Percentiles rank a stretch among this genome's conserved stretches.
phyloP scores from a whole-genome alignment of 331 rosid species.

The Quercus phellos region DNA sequence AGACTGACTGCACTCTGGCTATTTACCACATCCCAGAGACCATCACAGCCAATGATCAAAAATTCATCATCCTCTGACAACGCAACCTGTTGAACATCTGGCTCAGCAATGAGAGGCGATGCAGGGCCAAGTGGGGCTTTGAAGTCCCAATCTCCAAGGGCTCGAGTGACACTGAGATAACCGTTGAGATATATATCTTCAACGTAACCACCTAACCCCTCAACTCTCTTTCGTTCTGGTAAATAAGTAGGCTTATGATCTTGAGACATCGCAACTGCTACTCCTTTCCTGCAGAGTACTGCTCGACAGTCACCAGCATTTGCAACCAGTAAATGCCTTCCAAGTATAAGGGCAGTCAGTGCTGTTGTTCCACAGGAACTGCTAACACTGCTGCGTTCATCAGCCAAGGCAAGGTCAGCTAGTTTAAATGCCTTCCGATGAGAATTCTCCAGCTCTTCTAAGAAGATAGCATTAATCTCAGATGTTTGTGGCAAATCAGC shows the following conservation, averaged over 20 bases:
- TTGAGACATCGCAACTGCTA: slow-evolving; percentile 74
- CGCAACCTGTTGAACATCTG: slow-evolving; percentile 55
- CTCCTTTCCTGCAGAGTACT: slow-evolving; percentile 79
- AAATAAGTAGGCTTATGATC: slow-evolving; percentile 63
- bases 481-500: slow-evolving; percentile 45
- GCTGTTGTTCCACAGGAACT: slow-evolving; percentile 89
- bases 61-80: slow-evolving; percentile 82
- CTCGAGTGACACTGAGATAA: slow-evolving; percentile 61
- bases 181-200: slow-evolving; percentile 61
- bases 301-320: slow-evolving; percentile 98
- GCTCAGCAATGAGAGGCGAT: slow-evolving; percentile 85
- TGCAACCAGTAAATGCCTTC: slow-evolving; percentile 79
- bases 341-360: slow-evolving; percentile 73
- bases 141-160: slow-evolving; percentile 86
- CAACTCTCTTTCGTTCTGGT: slow-evolving; percentile 66
- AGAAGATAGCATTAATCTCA: slow-evolving; percentile 47
- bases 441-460: slow-evolving; percentile 59
- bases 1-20: slow-evolving; percentile 85
- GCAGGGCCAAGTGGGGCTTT: slow-evolving; percentile 59
- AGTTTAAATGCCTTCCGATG: slow-evolving; percentile 63
- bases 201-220: slow-evolving; percentile 56
- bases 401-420: slow-evolving; percentile 81
- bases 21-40: slow-evolving; percentile 80
- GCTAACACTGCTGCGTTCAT: slow-evolving; percentile 50
- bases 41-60: slow-evolving; percentile 84